Base-by-base conservation (phyloP, 2,329 filamentous ascomycete genomes). In the Apiospora malaysiana region DNA sequence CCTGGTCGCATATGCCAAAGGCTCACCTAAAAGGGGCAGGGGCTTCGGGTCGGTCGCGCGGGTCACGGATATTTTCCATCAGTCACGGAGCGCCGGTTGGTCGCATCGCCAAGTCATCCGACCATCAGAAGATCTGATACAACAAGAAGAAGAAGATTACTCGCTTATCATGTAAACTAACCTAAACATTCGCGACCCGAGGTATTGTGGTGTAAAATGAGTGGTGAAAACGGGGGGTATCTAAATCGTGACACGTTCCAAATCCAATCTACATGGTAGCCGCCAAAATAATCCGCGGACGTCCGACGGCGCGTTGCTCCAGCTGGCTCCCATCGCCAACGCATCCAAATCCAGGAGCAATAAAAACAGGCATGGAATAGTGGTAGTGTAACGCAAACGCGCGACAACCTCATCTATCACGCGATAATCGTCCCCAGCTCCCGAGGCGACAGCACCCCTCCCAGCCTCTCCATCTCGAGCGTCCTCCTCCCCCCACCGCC, bases 281-380 rank as follows among this genome's bases (percentile, higher is more conserved):
- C 21, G 21, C 23, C 21, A 86, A 68, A 68, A 45, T 21, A 59
- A 21, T 21, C 51, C 51, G 51, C 51, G 51, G 51, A 8, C 51
- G 14, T 18, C 51, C n/a, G n/a, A n/a, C n/a, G n/a, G n/a, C n/a
- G n/a, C n/a, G n/a, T n/a, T n/a, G n/a, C n/a, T n/a, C n/a, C n/a
- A n/a, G n/a, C n/a, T n/a, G n/a, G n/a, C n/a, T 27, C 25, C 14
- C 43, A 47, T 9, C 6, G 21, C 46, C 46, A 47, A 21, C 46
- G 46, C 46, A 47, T 9, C n/a, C n/a, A n/a, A n/a, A n/a, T n/a
- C n/a, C n/a, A n/a, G n/a, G n/a, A n/a, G n/a, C n/a, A n/a, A n/a
- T n/a, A n/a, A n/a, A n/a, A n/a, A n/a, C n/a, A n/a, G n/a, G n/a
- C n/a, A n/a, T n/a, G n/a, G n/a, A n/a, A n/a, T n/a, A n/a, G n/a